phyloP scores from a whole-genome alignment of 2,329 filamentous ascomycete species.

The Dendrostoma leiphaemia region DNA sequence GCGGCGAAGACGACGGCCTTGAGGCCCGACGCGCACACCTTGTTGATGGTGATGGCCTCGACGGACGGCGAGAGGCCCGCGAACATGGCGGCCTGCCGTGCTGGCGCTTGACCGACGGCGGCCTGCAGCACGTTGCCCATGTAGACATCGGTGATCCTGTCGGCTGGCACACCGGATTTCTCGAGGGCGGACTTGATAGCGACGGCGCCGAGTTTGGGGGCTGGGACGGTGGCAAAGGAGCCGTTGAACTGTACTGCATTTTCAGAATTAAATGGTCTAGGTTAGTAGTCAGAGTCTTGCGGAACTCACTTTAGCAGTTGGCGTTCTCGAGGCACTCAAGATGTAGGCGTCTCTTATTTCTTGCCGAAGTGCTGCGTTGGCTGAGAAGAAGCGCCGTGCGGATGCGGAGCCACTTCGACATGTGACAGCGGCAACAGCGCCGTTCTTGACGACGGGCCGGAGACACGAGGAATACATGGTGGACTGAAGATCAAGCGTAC shows the following conservation, averaged over 20 bases:
- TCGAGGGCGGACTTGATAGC: slow-evolving; percentile 89
- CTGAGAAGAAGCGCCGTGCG: slow-evolving; percentile 50
- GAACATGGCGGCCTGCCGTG: slow-evolving; percentile 85
- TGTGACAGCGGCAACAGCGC: slow-evolving; percentile 15
- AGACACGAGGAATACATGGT: slow-evolving; percentile 32
- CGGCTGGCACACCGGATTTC: slow-evolving; percentile 78
- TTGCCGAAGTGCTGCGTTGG: slow-evolving; percentile 43
- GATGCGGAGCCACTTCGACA: slow-evolving; percentile 18
- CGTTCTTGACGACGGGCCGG: slow-evolving; percentile 4
- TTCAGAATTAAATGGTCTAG: not conserved
- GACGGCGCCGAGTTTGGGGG: slow-evolving; percentile 82
- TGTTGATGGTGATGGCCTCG: slow-evolving; percentile 93
- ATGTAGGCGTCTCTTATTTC: slow-evolving; percentile 93
- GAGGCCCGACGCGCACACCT: slow-evolving; percentile 93
- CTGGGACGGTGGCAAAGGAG: slow-evolving; percentile 77
- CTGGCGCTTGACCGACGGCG: slow-evolving; percentile 82
- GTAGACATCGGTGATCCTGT: slow-evolving; percentile 87
- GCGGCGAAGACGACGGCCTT: slow-evolving; percentile 90
- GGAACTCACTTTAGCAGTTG: slow-evolving; percentile 72
- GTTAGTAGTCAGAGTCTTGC: not conserved
- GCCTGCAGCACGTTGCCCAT: slow-evolving; percentile 95
- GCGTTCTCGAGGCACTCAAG: slow-evolving; percentile 83
- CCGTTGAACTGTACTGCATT: slow-evolving; percentile 77
- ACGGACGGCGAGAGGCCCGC: slow-evolving; percentile 78
- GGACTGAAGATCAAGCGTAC: not conserved